Base-by-base conservation (phyloP, 2,329 filamentous ascomycete species). In the Fusarium chlamydosporum region DNA sequence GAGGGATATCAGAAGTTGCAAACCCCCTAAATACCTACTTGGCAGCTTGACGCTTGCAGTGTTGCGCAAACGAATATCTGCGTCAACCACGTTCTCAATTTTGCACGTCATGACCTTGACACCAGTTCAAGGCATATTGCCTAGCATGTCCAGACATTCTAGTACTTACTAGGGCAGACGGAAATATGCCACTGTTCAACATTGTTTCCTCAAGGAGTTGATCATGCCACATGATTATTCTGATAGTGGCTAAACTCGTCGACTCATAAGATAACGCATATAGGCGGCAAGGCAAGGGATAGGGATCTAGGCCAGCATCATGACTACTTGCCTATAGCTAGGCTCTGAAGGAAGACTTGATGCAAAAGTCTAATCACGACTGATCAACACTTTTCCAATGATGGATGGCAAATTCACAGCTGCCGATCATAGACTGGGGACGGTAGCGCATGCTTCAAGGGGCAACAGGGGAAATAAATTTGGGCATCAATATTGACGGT, bases 401-500 rank as follows among this genome's bases (percentile, higher is more conserved):
- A 34, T 26, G 27, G 35, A 47, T 40, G 38, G 29, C 54, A 56
- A 45, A 45, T 45, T 41, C 16, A 34, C 16, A 16, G 27, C 57
- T 41, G 60, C 42, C 46, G 65, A 68, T 68, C 65, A 35, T 35
- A 55, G 40, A 41, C 35, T 43, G 15, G 16, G 23, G 47, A 27
- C 45, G 35, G 23, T 29, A 42, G 41, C 48, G 40, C n/a, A 26
- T 20, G 50, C 31, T 23, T 27, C 26, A 37, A n/a, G 20, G n/a
- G 26, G 7, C 38, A 35, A 18, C 35, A 34, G 47, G 37, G 33
- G 45, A 56, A 42, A 68, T 37, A 18, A 41, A 35, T n/a, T 67
- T 48, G 47, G 60, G 61, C 51, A 68, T 50, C 54, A 56, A 65
- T 16, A 29, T 56, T 27, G 33, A 46, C 45, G 41, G 37, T 33